phyloP scores from a whole-genome alignment of 306 rosid genomes.

The Quercus engelmannii region DNA sequence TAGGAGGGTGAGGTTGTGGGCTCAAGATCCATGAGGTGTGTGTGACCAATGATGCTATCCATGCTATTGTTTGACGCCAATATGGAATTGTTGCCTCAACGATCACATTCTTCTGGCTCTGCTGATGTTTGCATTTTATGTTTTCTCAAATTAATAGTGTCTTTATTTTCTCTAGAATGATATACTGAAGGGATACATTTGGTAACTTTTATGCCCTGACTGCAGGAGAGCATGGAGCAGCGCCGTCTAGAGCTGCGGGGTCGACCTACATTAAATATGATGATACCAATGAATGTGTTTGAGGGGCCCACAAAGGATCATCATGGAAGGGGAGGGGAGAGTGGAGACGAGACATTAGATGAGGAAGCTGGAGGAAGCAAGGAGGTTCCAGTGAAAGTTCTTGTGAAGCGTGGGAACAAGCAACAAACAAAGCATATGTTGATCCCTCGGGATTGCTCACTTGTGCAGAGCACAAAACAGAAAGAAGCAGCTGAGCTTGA shows the following conservation, averaged over 20 bases:
- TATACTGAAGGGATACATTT: slow-evolving; percentile 10
- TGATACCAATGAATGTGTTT: slow-evolving; percentile 89
- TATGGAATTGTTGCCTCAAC: neutral
- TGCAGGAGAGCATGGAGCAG: slow-evolving; percentile 99
- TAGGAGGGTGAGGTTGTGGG: neutral
- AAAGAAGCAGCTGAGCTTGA: slow-evolving; percentile 98
- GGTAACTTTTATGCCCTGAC: slow-evolving; percentile 1
- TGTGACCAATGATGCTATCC: neutral
- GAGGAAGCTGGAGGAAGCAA: slow-evolving; percentile 73
- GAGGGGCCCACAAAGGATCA: slow-evolving; percentile 90
- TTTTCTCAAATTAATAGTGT: neutral
- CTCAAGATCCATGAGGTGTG: neutral
- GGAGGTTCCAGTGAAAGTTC: slow-evolving; percentile 94
- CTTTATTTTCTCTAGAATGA: neutral
- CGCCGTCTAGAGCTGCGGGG: slow-evolving; percentile 85
- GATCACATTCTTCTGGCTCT: neutral
- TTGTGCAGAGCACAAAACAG: slow-evolving; percentile 94
- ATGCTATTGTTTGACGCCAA: neutral
- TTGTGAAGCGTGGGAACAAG: slow-evolving; percentile 98
- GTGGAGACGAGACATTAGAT: slow-evolving; percentile 82
- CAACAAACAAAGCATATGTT: slow-evolving; percentile 95
- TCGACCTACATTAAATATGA: slow-evolving; percentile 91
- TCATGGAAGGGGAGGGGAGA: slow-evolving; percentile 88
- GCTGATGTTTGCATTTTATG: neutral
- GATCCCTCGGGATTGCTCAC: slow-evolving; percentile 87